phyloP scores from a whole-genome alignment of 345 rosid genomes.

The Erucastrum elatum region DNA sequence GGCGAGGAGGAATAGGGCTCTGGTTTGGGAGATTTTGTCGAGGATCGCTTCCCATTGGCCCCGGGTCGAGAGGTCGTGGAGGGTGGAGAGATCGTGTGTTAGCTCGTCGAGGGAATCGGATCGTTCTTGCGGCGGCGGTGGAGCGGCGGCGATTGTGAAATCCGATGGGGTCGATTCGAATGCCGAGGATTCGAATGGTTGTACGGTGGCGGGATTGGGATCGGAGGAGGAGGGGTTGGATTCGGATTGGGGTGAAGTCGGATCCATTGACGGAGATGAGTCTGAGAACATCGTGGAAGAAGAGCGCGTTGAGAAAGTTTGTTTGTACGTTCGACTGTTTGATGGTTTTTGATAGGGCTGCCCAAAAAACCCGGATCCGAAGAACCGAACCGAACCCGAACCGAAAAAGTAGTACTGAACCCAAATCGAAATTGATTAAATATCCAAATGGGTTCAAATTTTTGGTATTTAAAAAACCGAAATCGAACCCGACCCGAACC shows the following conservation, averaged over 20 bases:
- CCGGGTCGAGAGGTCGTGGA: constrained; percentile 77
- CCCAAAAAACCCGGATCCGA: no score
- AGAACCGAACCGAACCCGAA: no score
- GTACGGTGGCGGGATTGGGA: constrained; percentile 1
- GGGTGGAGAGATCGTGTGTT: constrained; percentile 72
- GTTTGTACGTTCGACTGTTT: constrained; percentile 2
- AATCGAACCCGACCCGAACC: no score
- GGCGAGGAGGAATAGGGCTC: constrained; percentile 57
- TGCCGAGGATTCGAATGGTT: background rate
- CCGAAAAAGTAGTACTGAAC: no score
- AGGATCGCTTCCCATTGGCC: constrained; percentile 90
- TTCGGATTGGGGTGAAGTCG: constrained; percentile 29
- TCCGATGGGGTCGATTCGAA: background rate
- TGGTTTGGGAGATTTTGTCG: constrained; percentile 68
- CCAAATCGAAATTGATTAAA: no score
- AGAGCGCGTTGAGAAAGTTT: background rate
- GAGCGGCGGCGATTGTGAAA: constrained; percentile 39
- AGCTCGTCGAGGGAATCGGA: constrained; percentile 68
- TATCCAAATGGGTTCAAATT: no score
- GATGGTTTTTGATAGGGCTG: no score
- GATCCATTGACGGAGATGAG: constrained; percentile 29
- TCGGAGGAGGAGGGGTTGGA: constrained; percentile 15
- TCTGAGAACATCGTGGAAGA: constrained; percentile 30
- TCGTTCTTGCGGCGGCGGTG: constrained; percentile 37
- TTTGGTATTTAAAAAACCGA: no score